These are phyloP conservation scores for Canariomyces notabilis DNA, from an alignment of 2,329 filamentous ascomycete genomes.

Conservation along the genomic window DNA sequence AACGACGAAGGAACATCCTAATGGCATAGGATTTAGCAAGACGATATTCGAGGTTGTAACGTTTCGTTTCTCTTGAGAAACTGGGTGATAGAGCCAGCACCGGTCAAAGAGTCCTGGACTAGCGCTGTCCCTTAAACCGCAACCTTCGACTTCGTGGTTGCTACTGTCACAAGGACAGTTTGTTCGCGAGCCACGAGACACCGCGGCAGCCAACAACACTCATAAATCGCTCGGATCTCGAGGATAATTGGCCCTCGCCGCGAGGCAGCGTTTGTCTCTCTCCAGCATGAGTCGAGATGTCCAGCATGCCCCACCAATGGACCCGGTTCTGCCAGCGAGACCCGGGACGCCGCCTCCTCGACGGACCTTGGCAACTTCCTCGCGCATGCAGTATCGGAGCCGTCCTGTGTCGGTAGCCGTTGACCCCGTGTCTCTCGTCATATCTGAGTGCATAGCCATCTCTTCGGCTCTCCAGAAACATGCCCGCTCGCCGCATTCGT, in stretches of 20 bases:
- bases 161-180: slow-evolving; percentile 14
- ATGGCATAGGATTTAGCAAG: background rate
- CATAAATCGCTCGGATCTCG: background rate
- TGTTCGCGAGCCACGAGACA: slow-evolving; percentile 2
- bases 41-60: background rate
- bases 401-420: slow-evolving; percentile 73
- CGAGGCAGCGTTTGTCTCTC: background rate
- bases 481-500: slow-evolving; percentile 91
- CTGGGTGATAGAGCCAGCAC: background rate
- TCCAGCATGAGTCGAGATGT: slow-evolving; percentile 17
- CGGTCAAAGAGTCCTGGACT: too few relatives aligned
- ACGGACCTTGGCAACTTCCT: slow-evolving; percentile 25
- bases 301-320: slow-evolving; percentile 23
- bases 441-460: slow-evolving; percentile 97
- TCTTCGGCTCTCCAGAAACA: slow-evolving; percentile 98
- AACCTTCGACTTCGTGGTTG: too few relatives aligned
- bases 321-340: slow-evolving; percentile 23
- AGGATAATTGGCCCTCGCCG: background rate
- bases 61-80: background rate
- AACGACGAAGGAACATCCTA: background rate
- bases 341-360: slow-evolving; percentile 27
- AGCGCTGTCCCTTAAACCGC: too few relatives aligned
- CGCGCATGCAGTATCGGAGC: slow-evolving; percentile 55
- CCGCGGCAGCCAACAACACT: background rate
- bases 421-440: slow-evolving; percentile 86